A percentile compares a stretch with the other conserved stretches of the same genome.
phyloP scores from a whole-genome alignment of 2,329 filamentous ascomycete genomes.

The Colletotrichum tamarilloi region DNA sequence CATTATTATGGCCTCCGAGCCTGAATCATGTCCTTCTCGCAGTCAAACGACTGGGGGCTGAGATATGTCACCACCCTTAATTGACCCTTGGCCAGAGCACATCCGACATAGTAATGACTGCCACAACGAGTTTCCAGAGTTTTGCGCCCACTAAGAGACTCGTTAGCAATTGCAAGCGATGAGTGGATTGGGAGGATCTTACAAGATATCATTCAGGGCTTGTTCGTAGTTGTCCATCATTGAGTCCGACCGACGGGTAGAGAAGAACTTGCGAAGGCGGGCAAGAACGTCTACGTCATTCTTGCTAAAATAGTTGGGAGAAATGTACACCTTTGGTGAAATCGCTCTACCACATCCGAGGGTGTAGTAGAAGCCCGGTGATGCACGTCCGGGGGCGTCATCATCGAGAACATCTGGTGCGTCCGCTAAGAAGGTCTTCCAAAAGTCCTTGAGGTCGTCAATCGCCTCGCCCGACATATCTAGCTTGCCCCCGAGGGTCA shows the following conservation, averaged over 20 bases:
- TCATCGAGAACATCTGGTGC: conserved; percentile 17
- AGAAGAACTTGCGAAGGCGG: conserved; percentile 30
- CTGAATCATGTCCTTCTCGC: conserved; percentile 24
- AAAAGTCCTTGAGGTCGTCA: conserved; percentile 30
- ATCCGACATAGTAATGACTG: conserved; percentile 31
- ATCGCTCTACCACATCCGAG: conserved; percentile 25
- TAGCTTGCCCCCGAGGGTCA: conserved; percentile 25
- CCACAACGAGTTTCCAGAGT: conserved; percentile 29
- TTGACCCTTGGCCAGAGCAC: conserved; percentile 27
- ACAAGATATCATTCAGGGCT: conserved; percentile 29
- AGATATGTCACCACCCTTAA: conserved; percentile 32
- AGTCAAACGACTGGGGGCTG: conserved; percentile 30
- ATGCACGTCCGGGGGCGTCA: conserved; percentile 24
- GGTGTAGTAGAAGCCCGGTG: conserved; percentile 32
- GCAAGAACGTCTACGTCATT: conserved; percentile 24
- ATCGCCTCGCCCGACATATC: conserved; percentile 32
- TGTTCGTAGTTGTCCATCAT: conserved; percentile 35
- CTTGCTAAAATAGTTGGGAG: conserved; percentile 23
- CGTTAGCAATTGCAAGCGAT: neutral
- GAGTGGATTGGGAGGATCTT: neutral
- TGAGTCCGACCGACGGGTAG: conserved; percentile 21
- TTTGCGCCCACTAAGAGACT: conserved; percentile 7
- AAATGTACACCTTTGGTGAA: conserved; percentile 32
- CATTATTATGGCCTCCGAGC: neutral
- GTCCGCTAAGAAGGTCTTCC: conserved; percentile 13